These are phyloP conservation scores for Purshia tridentata DNA, from an alignment of 306 rosid species.

Conservation along the genomic window DNA sequence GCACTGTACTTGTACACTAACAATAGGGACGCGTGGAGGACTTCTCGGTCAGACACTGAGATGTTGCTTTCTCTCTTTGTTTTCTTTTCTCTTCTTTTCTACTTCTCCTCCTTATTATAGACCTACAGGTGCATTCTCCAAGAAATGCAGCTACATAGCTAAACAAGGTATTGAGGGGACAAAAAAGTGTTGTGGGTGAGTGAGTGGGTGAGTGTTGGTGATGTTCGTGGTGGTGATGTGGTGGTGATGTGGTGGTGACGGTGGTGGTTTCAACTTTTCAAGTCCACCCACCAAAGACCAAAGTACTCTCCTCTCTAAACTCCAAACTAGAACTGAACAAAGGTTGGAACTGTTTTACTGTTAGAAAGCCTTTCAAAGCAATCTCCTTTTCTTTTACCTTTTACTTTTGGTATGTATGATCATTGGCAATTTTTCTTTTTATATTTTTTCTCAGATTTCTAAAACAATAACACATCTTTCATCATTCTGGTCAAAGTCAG, in stretches of 20 bases:
- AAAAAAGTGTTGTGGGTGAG: neutral
- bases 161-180: conserved; percentile 13
- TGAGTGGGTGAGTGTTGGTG: neutral
- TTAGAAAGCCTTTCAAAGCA: conserved; percentile 14
- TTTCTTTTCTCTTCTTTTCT: neutral
- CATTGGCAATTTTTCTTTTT: neutral
- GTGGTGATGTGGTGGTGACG: conserved; percentile 19
- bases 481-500: conserved; percentile 60
- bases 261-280: conserved; percentile 38
- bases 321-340: conserved; percentile 14
- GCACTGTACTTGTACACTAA: conserved; percentile 23
- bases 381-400: neutral
- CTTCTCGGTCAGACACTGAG: conserved; percentile 13
- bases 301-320: conserved; percentile 2
- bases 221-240: neutral
- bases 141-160: conserved; percentile 32
- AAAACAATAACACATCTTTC: conserved; percentile 31
- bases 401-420: neutral
- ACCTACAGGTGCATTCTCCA: conserved; percentile 25
- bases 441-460: neutral
- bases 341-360: conserved; percentile 16
- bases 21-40: conserved; percentile 23
- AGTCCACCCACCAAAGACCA: conserved; percentile 17
- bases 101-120: neutral
- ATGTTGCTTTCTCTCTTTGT: conserved; percentile 33